Evolutionary conservation across 2,329 filamentous ascomycete species (phyloP).

Genomic region (Ophiostoma novo-ulmi): DNA sequence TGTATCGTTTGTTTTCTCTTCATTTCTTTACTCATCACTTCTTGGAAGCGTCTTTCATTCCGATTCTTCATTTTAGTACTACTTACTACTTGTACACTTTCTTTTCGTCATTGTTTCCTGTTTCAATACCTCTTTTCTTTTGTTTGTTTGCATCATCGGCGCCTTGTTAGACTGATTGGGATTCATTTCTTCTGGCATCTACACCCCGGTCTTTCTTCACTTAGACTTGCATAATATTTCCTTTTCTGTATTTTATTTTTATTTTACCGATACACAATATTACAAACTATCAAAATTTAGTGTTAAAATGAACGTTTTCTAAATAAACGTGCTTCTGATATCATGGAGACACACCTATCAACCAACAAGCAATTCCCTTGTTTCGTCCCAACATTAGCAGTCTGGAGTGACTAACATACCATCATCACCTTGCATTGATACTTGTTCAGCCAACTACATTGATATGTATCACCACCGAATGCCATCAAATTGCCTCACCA

Average conservation of each 20-base stretch:
- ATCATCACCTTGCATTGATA: no score
- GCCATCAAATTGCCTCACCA: no score
- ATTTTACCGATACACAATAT: not conserved
- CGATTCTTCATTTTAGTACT: not conserved
- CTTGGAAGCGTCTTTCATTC: not conserved
- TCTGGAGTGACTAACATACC: no score
- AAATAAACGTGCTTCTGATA: no score
- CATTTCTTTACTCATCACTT: not conserved
- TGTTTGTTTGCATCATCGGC: slow-evolving; percentile 9
- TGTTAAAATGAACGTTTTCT: not conserved
- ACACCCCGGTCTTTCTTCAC: not conserved
- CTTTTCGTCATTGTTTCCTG: not conserved
- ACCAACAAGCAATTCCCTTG: no score
- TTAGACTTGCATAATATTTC: slow-evolving; percentile 9
- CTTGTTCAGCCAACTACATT: no score
- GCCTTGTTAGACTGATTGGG: slow-evolving; percentile 6
- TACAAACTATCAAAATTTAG: not conserved
- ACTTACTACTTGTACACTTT: not conserved
- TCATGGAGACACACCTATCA: no score
- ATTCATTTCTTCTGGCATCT: not conserved
- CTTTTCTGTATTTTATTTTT: not conserved
- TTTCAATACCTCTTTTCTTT: slow-evolving; percentile 10
- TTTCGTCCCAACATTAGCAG: no score
- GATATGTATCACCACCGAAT: no score
- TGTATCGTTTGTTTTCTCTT: not conserved